A percentile compares a stretch with the other conserved stretches of the same genome.
phyloP scores from a whole-genome alignment of 1,284 basidiomycete genomes.

The Naganishia albida region DNA sequence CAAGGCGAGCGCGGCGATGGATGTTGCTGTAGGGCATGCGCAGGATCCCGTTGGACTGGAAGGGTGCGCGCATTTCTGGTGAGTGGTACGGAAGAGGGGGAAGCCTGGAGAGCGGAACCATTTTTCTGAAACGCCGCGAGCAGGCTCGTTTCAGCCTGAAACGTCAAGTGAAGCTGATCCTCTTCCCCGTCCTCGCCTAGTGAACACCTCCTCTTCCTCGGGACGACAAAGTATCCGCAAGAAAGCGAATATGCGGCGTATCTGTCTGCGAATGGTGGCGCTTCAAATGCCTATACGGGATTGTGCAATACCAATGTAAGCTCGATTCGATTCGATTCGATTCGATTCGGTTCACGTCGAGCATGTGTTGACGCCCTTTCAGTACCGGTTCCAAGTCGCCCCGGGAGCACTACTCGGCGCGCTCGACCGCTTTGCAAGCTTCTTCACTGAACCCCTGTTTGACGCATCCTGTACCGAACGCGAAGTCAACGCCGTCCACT shows the following conservation, averaged over 20 bases:
- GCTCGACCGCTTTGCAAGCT: conserved; percentile 85
- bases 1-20: conserved; percentile 91
- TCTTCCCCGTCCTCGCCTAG: neutral
- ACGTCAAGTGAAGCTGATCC: neutral
- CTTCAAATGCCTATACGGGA: conserved; percentile 91
- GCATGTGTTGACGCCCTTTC: neutral
- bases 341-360: too few species aligned
- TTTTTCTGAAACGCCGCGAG: too few species aligned
- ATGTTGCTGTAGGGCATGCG: conserved; percentile 95
- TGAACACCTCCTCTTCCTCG: conserved; percentile 92
- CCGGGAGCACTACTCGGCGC: conserved; percentile 78
- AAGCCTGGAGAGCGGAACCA: too few species aligned
- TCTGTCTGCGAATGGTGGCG: conserved; percentile 85
- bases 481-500: conserved; percentile 96
- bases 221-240: conserved; percentile 67
- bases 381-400: conserved; percentile 73
- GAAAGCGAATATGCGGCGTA: conserved; percentile 94
- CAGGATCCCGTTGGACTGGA: conserved; percentile 77
- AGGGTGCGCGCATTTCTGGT: conserved; percentile 53
- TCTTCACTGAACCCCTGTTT: conserved; percentile 93
- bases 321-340: conserved; percentile 46
- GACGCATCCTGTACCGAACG: conserved; percentile 81
- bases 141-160: too few species aligned
- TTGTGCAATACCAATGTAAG: conserved; percentile 80
- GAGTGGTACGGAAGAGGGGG: neutral